Evolutionary conservation across 1,139 yeast species (phyloP).

Genomic region (Magnusiomyces suaveolens): DNA sequence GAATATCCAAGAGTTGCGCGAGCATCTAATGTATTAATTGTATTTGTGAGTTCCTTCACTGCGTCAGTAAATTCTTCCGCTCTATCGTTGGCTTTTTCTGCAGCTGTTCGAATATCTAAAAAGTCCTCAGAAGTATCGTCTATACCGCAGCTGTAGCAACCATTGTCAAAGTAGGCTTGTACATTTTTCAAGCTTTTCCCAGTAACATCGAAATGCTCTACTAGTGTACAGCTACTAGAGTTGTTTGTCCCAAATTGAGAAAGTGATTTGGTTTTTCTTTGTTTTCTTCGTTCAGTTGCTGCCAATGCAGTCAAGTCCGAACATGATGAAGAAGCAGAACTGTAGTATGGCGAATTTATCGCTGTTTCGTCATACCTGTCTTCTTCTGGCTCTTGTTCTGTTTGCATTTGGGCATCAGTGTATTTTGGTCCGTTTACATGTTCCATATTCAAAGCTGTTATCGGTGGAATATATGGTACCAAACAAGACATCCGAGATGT

Average conservation of each 20-base stretch:
- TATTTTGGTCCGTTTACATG: slow-evolving; percentile 20
- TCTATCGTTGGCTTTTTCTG: slow-evolving; percentile 1
- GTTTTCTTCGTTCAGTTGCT: not conserved
- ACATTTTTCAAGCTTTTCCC: too few species aligned
- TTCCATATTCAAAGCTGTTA: slow-evolving; percentile 8
- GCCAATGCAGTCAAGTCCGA: not conserved
- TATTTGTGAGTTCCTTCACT: not conserved
- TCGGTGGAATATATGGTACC: slow-evolving; percentile 22
- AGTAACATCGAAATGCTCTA: too few species aligned
- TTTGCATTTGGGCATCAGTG: slow-evolving; percentile 28
- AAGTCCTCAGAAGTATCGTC: not conserved
- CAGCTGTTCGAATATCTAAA: not conserved
- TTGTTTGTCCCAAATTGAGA: too few species aligned
- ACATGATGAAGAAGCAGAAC: slow-evolving; percentile 8
- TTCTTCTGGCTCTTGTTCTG: slow-evolving; percentile 14
- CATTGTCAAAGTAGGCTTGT: not conserved
- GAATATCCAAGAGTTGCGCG: not conserved
- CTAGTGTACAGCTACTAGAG: too few species aligned
- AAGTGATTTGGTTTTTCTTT: too few species aligned
- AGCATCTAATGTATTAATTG: not conserved
- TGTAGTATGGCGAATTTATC: not conserved
- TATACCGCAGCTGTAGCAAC: too few species aligned
- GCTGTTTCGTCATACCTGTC: not conserved
- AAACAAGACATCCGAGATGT: slow-evolving; percentile 19
- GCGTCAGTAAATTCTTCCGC: not conserved